Evolutionary conservation across 148 eudicot species (phyloP).

Genomic region (Euryodendron excelsum): DNA sequence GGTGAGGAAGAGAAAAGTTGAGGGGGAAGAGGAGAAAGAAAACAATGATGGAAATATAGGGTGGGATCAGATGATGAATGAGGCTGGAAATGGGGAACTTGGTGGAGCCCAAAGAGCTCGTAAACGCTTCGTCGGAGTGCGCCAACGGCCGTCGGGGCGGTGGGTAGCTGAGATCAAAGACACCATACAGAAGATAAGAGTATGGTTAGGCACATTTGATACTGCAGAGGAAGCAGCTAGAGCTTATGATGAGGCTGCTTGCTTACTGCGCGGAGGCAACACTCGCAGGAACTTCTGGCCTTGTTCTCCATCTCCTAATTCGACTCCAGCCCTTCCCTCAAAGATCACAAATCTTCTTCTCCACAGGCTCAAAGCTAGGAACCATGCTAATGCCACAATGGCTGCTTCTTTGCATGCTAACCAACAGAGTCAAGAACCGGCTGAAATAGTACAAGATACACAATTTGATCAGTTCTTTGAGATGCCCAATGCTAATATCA

Average conservation of each 20-base stretch:
- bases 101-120: conserved; percentile 30
- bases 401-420: conserved; percentile 14
- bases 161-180: conserved; percentile 57
- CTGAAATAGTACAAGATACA: no score
- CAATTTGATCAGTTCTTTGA: conserved; percentile 31
- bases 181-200: conserved; percentile 50
- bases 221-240: conserved; percentile 55
- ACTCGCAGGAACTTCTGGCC: conserved; percentile 53
- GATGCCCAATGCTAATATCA: background rate
- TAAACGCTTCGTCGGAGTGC: conserved; percentile 44
- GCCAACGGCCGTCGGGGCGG: conserved; percentile 50
- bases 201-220: conserved; percentile 52
- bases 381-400: conserved; percentile 14
- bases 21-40: conserved; percentile 13
- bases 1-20: conserved; percentile 44
- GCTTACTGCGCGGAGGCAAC: conserved; percentile 49
- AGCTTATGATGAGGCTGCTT: conserved; percentile 54
- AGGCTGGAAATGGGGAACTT: conserved; percentile 22
- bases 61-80: conserved; percentile 40
- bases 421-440: conserved; percentile 20
- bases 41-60: conserved; percentile 7
- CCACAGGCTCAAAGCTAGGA: conserved; percentile 39
- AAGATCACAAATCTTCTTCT: conserved; percentile 47
- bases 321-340: conserved; percentile 37
- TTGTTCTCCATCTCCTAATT: conserved; percentile 17